These are phyloP conservation scores for Bacidia rubella DNA, from an alignment of 495 filamentous ascomycete species.

Conservation along the genomic window DNA sequence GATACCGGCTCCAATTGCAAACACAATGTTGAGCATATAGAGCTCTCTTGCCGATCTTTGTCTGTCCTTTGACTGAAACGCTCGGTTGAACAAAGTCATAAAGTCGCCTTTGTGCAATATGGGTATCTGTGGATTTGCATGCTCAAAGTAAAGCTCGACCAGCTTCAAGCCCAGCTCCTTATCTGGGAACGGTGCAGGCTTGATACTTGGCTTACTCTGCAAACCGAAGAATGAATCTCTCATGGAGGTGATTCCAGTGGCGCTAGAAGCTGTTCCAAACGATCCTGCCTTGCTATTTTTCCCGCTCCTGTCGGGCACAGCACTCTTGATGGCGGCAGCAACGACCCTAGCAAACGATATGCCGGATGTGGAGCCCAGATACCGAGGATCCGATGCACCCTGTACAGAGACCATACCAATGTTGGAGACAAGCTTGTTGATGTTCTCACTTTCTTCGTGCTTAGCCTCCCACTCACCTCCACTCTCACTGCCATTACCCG, in stretches of 20 bases:
- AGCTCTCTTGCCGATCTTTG: slow-evolving; percentile 68
- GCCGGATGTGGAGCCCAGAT: slow-evolving; percentile 74
- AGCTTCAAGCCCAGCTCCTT: slow-evolving; percentile 56
- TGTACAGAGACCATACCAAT: slow-evolving; percentile 65
- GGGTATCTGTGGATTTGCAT: slow-evolving; percentile 91
- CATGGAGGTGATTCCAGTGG: slow-evolving; percentile 53
- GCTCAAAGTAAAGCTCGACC: slow-evolving; percentile 78
- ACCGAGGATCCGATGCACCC: slow-evolving; percentile 62
- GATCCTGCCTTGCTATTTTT: slow-evolving; percentile 36
- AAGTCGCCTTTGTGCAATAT: slow-evolving; percentile 83
- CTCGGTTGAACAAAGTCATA: slow-evolving; percentile 65
- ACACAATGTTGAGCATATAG: slow-evolving; percentile 95
- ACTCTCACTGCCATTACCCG: slow-evolving; percentile 7
- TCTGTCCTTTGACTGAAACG: slow-evolving; percentile 55
- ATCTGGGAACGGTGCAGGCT: slow-evolving; percentile 72
- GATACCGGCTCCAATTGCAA: slow-evolving; percentile 87
- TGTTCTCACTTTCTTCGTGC: slow-evolving; percentile 46
- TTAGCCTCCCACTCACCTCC: slow-evolving; percentile 29
- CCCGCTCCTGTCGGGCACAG: slow-evolving; percentile 50
- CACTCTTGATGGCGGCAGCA: slow-evolving; percentile 85
- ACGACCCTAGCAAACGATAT: slow-evolving; percentile 93
- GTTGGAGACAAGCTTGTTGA: slow-evolving; percentile 63
- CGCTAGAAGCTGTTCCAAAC: slow-evolving; percentile 28
- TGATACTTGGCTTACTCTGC: slow-evolving; percentile 77
- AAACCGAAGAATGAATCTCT: slow-evolving; percentile 91